Percentiles rank a stretch among this genome's conserved stretches.
Evolutionary conservation across 1,284 basidiomycete species (phyloP).

Genomic region (Golubevia pallescens): DNA sequence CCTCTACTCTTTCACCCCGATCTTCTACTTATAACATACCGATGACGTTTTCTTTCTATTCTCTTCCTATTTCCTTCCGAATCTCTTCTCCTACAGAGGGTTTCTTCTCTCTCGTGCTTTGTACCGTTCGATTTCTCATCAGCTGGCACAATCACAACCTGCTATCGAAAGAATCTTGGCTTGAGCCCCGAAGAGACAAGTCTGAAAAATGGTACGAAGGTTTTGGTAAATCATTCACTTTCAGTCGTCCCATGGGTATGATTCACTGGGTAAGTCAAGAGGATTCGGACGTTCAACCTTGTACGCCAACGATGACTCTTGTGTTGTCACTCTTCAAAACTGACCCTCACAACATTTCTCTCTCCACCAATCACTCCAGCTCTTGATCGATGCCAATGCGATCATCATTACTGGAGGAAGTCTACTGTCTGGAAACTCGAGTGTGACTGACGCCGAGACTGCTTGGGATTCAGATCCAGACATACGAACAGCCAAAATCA

Average conservation of each 20-base stretch:
- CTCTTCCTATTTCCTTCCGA: too few relatives aligned
- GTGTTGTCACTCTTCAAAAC: not conserved
- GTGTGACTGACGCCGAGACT: not conserved
- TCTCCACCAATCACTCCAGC: not conserved
- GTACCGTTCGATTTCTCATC: conserved; percentile 29
- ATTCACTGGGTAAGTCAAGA: not conserved
- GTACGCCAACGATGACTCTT: not conserved
- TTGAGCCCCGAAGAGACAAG: conserved; percentile 11
- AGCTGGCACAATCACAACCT: conserved; percentile 28
- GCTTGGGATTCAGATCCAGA: not conserved
- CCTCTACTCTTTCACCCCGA: not conserved
- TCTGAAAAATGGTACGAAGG: not conserved
- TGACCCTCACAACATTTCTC: not conserved
- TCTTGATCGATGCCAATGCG: conserved; percentile 19
- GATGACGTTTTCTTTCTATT: not conserved
- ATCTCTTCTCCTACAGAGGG: conserved; percentile 16
- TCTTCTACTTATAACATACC: not conserved
- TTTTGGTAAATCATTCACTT: not conserved
- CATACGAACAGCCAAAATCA: conserved; percentile 6
- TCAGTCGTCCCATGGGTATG: not conserved
- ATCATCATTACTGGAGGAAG: conserved; percentile 25
- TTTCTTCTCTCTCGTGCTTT: conserved; percentile 40
- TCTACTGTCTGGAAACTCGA: conserved; percentile 6
- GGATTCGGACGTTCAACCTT: not conserved
- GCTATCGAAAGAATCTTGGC: conserved; percentile 22